Conservation (phyloP, 1,284 basidiomycete species). For the Sporisorium graminicola region DNA sequence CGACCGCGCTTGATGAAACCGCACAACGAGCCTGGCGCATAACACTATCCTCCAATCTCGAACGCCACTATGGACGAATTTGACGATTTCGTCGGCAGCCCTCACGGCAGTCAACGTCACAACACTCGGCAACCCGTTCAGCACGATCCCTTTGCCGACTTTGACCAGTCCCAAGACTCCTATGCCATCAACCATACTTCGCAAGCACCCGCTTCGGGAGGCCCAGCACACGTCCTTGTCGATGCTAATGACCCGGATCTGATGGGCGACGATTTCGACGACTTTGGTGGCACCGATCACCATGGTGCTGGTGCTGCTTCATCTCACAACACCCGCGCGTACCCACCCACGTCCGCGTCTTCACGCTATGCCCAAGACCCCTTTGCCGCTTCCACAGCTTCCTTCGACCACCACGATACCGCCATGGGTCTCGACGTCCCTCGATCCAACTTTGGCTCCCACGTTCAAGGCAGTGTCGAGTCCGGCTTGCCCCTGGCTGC, state of each 20-base stretch:
- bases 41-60: not conserved
- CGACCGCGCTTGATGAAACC: not conserved
- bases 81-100: slow-evolving; percentile 57
- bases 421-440: slow-evolving; percentile 50
- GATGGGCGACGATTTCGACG: slow-evolving; percentile 57
- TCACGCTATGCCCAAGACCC: slow-evolving; percentile 23
- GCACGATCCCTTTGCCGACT: slow-evolving; percentile 36
- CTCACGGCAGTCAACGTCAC: slow-evolving; percentile 8
- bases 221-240: slow-evolving; percentile 62
- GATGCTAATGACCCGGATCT: slow-evolving; percentile 65
- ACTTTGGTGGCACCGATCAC: slow-evolving; percentile 30
- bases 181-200: slow-evolving; percentile 19
- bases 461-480: slow-evolving; percentile 47
- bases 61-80: slow-evolving; percentile 57
- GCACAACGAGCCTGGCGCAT: not conserved
- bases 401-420: slow-evolving; percentile 42
- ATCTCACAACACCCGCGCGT: slow-evolving; percentile 22
- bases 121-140: slow-evolving; percentile 9
- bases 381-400: slow-evolving; percentile 32
- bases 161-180: slow-evolving; percentile 35
- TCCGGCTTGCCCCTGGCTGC: slow-evolving; percentile 56
- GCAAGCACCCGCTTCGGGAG: slow-evolving; percentile 11
- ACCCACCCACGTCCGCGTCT: slow-evolving; percentile 26
- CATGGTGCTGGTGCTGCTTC: slow-evolving; percentile 11
- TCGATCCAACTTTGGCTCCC: slow-evolving; percentile 28